Base-by-base conservation (phyloP, 148 eudicot species). In the Silene latifolia region DNA sequence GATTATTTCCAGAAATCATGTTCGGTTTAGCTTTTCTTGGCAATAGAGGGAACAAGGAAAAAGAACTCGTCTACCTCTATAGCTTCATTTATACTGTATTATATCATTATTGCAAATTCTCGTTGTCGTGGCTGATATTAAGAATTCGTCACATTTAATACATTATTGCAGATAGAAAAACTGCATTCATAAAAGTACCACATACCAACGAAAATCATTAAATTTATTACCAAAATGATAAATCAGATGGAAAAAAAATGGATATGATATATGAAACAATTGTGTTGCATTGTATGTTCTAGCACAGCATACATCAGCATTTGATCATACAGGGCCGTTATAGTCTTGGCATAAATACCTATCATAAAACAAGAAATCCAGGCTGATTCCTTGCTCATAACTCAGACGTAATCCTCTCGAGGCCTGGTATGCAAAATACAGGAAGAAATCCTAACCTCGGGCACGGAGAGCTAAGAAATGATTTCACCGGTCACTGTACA, bases 401-500 rank as follows among this genome's bases (percentile, higher is more conserved):
- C 53, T 57, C 47, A 32, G 53, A 18, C 8, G 46, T 13, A 46
- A 69, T 48, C 70, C 51, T 29, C 64, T 32, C 18, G 0, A 56
- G 58, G 24, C 14, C 44, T 46, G 18, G 44, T 74, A 63, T 80
- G 70, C 78, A 80, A 68, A 64, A 74, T 62, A 54, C 21, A 15
- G 35, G 35, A 32, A 13, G 72, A 54, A 68, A 17, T 19, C 61
- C 74, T 63, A 57, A 75, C 71, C 72, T 80, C 62, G 32, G 24
- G 56, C 62, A 62, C 54, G 19, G 19, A 61, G 65, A 54, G 73
- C 60, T 21, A 42, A 66, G 8, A 57, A 60, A 67, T 57, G 54
- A 71, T 8, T 63, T 63, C 62, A 58, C 21, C 65, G 15, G 39
- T 12, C 51, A 74, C 25, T 59, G n/a, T 23, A 74, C 72, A 75